These are phyloP conservation scores for Podochytrium sp. DNA, from an alignment of 192 early-diverging fungal species.

Conservation along the genomic window DNA sequence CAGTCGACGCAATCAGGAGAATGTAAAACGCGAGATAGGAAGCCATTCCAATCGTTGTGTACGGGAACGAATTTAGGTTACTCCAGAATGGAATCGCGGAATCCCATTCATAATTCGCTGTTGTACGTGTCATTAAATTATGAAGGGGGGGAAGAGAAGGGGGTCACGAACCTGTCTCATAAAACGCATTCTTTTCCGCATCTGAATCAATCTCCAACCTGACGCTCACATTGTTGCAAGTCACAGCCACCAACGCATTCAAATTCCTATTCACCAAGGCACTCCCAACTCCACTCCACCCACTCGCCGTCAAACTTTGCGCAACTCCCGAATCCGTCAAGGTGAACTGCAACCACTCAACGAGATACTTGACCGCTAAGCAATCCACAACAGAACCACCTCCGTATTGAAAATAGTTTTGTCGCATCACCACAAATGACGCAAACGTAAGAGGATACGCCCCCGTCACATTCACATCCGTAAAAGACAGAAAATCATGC, in stretches of 20 bases:
- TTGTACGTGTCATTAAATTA: background rate
- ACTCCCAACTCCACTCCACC: background rate
- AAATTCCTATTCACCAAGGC: background rate
- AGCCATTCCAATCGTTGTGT: background rate
- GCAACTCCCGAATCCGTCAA: background rate
- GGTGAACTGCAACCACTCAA: background rate
- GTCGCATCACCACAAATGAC: background rate
- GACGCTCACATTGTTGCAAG: background rate
- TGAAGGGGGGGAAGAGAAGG: background rate
- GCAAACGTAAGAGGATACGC: constrained; percentile 10
- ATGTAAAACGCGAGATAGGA: constrained; percentile 6
- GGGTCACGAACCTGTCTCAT: background rate
- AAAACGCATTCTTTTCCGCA: background rate
- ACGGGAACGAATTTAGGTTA: background rate
- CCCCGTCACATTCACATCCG: background rate
- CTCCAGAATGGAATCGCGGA: background rate
- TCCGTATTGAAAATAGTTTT: constrained; percentile 6
- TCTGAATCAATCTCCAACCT: background rate
- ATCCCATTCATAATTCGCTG: background rate
- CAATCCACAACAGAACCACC: background rate
- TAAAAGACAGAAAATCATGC: background rate
- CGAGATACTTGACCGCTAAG: background rate
- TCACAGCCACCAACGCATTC: background rate
- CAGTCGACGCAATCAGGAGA: constrained; percentile 9
- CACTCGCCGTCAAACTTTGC: background rate